Conservation (phyloP, 768 basidiomycete genomes). For the Boletus patriciae region DNA sequence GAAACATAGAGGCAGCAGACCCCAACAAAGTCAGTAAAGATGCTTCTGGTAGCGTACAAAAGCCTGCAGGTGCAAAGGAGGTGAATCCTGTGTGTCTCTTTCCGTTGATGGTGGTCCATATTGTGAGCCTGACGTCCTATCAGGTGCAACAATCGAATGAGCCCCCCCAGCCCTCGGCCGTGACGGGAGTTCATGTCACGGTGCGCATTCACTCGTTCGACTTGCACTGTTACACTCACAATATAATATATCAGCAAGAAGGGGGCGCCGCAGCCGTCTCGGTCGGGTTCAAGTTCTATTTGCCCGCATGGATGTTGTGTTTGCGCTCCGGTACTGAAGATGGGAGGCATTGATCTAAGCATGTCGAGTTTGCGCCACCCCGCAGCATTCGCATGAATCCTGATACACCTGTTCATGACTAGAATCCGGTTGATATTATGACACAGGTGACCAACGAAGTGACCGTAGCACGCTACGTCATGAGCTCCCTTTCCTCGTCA, state of each 20-base stretch:
- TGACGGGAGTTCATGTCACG: background rate
- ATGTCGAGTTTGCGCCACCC: too few relatives aligned
- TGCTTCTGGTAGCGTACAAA: too few relatives aligned
- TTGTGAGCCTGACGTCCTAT: background rate
- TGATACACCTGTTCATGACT: too few relatives aligned
- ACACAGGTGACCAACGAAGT: too few relatives aligned
- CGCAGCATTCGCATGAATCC: too few relatives aligned
- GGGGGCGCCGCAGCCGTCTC: background rate
- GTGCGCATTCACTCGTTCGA: background rate
- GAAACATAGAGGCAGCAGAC: too few relatives aligned
- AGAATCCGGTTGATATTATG: too few relatives aligned
- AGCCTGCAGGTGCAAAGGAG: background rate
- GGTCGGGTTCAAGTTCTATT: background rate
- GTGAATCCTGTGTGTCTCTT: background rate
- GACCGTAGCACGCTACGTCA: too few relatives aligned
- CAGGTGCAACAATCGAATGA: background rate
- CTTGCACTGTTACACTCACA: background rate
- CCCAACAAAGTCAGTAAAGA: too few relatives aligned
- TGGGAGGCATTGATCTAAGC: background rate
- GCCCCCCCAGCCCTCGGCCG: background rate
- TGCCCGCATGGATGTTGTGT: constrained; percentile 2
- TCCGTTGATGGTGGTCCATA: too few relatives aligned
- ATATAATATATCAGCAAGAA: background rate
- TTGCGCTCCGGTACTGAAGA: background rate
- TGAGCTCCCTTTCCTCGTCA: too few relatives aligned